A percentile compares a stretch with the other conserved stretches of the same genome.
Conservation (phyloP, 768 basidiomycete genomes). For the Tulasnella sp. region DNA sequence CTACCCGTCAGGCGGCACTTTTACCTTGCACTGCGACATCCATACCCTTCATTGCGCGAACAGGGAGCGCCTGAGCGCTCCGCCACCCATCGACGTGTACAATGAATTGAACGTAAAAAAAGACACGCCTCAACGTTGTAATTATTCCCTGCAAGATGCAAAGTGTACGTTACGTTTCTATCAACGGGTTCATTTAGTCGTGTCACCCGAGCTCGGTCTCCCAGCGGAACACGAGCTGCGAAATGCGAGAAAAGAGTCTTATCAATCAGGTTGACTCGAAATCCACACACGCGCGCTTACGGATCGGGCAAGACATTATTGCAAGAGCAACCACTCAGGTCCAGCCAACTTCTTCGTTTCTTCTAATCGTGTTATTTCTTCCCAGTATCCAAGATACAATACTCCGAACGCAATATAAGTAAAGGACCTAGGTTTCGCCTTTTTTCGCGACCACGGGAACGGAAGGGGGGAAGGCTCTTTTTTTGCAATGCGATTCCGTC, state of each 20-base stretch:
- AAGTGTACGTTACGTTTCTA: not conserved
- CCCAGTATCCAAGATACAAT: not conserved
- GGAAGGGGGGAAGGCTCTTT: not conserved
- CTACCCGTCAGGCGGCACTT: not conserved
- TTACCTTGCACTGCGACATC: not conserved
- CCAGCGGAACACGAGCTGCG: not conserved
- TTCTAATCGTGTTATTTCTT: not conserved
- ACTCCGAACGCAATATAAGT: not conserved
- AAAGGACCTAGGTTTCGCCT: not conserved
- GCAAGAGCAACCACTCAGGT: not conserved
- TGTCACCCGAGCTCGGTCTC: too few species aligned
- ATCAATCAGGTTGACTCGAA: not conserved
- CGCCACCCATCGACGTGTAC: not conserved
- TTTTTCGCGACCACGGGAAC: not conserved
- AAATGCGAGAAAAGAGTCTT: not conserved
- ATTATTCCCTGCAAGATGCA: not conserved
- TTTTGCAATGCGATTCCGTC: not conserved
- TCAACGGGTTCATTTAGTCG: not conserved
- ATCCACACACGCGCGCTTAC: not conserved
- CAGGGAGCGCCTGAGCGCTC: not conserved
- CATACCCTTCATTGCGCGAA: not conserved
- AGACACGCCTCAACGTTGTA: not conserved
- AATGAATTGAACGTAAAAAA: not conserved
- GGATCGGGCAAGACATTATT: not conserved
- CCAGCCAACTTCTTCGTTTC: not conserved